These are phyloP conservation scores for Globisporangium lucens DNA, from an alignment of 352 stramenopile genomes.

Conservation along the genomic window DNA sequence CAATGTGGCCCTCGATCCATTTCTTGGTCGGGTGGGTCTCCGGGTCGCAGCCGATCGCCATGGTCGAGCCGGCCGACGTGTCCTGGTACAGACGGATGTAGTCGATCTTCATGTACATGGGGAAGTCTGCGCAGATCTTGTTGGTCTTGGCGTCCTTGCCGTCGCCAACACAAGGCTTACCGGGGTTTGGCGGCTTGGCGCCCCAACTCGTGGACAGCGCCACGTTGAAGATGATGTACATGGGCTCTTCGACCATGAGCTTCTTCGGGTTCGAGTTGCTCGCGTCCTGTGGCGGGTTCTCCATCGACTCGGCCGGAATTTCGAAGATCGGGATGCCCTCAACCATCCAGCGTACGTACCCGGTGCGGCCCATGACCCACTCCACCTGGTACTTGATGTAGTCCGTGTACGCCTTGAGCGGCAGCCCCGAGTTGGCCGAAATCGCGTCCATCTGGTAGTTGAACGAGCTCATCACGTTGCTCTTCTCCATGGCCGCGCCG, in stretches of 20 bases:
- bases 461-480: conserved; percentile 54
- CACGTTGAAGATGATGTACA: conserved; percentile 60
- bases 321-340: conserved; percentile 83
- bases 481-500: conserved; percentile 29
- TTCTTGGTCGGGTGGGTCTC: conserved; percentile 28
- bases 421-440: conserved; percentile 63
- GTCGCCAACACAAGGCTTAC: conserved; percentile 26
- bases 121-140: conserved; percentile 44
- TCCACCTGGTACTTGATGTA: conserved; percentile 67
- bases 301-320: conserved; percentile 60
- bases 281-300: conserved; percentile 38
- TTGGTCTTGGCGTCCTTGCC: conserved; percentile 24
- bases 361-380: conserved; percentile 57
- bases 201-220: conserved; percentile 40
- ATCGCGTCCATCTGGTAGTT: conserved; percentile 75
- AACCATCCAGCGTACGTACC: conserved; percentile 70
- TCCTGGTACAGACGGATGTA: conserved; percentile 84
- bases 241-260: conserved; percentile 42
- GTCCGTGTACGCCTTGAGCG: conserved; percentile 56
- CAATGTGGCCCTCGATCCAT: conserved; percentile 33
- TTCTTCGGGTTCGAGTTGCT: conserved; percentile 61
- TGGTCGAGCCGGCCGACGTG: conserved; percentile 18
- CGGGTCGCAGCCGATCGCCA: conserved; percentile 33
- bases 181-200: conserved; percentile 33
- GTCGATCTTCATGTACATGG: conserved; percentile 78